Evolutionary conservation across 2,329 filamentous ascomycete species (phyloP).

Genomic region (Parafenestella ontariensis): DNA sequence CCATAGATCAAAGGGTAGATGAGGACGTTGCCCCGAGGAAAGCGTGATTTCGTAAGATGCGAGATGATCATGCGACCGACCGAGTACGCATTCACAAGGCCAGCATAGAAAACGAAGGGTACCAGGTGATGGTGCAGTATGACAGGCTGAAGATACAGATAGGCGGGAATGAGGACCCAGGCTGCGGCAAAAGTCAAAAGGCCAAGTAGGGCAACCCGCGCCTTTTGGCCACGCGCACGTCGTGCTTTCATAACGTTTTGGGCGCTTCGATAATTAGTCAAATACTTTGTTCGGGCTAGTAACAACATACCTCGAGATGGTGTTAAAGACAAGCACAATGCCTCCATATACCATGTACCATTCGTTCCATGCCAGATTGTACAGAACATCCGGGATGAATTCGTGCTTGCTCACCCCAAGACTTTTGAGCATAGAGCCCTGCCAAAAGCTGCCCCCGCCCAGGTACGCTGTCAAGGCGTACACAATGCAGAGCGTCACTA

Average conservation of each 20-base stretch:
- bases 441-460: conserved; percentile 93
- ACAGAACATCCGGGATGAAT: conserved; percentile 73
- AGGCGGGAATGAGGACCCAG: conserved; percentile 78
- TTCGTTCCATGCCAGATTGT: conserved; percentile 84
- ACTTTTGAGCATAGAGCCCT: conserved; percentile 76
- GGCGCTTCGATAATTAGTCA: conserved; percentile 58
- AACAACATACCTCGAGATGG: conserved; percentile 66
- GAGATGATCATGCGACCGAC: conserved; percentile 96
- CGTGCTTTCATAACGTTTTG: conserved; percentile 85
- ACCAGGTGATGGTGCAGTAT: conserved; percentile 85
- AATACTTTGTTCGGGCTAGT: not conserved
- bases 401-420: conserved; percentile 70
- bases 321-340: conserved; percentile 84
- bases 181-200: conserved; percentile 80
- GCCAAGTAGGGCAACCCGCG: conserved; percentile 78
- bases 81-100: conserved; percentile 90
- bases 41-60: conserved; percentile 84
- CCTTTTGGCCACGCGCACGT: conserved; percentile 73
- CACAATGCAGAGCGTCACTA: conserved; percentile 81
- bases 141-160: conserved; percentile 82
- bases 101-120: conserved; percentile 87
- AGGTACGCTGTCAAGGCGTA: conserved; percentile 84
- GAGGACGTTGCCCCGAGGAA: conserved; percentile 90
- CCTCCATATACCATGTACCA: conserved; percentile 91
- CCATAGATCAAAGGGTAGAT: conserved; percentile 78